Evolutionary conservation across 2,329 filamentous ascomycete genomes (phyloP).

Genomic region (Colletotrichum sp.): DNA sequence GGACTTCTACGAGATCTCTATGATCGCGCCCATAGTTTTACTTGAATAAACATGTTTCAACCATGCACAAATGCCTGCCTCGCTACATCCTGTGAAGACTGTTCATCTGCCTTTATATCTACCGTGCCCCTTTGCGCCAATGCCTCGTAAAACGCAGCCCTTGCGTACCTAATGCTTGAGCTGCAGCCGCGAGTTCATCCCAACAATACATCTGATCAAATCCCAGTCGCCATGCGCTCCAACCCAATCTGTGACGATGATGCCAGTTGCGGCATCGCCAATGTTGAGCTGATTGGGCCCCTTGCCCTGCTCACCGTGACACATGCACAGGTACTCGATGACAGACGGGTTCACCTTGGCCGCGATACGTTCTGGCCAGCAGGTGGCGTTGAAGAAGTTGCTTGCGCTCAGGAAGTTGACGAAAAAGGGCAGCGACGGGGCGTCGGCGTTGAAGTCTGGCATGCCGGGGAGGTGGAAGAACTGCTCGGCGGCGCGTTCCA

Average conservation of each 20-base stretch:
- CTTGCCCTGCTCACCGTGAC: constrained; percentile 57
- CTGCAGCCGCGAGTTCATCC: constrained; percentile 80
- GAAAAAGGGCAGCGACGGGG: constrained; percentile 67
- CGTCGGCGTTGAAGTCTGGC: constrained; percentile 26
- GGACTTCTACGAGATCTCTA: background rate
- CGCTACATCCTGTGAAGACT: background rate
- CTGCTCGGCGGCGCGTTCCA: constrained; percentile 71
- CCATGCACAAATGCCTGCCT: background rate
- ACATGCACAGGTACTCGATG: constrained; percentile 64
- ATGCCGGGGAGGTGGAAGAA: constrained; percentile 46
- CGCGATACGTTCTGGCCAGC: constrained; percentile 94
- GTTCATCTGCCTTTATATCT: background rate
- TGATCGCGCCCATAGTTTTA: background rate
- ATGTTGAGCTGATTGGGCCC: constrained; percentile 55
- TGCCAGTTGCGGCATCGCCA: constrained; percentile 79
- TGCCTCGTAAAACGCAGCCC: background rate
- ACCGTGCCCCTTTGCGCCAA: background rate
- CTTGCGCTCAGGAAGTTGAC: constrained; percentile 90
- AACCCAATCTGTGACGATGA: constrained; percentile 94
- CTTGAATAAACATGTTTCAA: background rate
- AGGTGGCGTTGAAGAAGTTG: constrained; percentile 91
- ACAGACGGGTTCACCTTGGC: constrained; percentile 83
- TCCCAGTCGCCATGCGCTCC: constrained; percentile 90
- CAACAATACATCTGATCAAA: constrained; percentile 82
- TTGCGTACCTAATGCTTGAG: constrained; percentile 40